Conservation (phyloP, 1,284 basidiomycete species). For the Phlebopus sp. region DNA sequence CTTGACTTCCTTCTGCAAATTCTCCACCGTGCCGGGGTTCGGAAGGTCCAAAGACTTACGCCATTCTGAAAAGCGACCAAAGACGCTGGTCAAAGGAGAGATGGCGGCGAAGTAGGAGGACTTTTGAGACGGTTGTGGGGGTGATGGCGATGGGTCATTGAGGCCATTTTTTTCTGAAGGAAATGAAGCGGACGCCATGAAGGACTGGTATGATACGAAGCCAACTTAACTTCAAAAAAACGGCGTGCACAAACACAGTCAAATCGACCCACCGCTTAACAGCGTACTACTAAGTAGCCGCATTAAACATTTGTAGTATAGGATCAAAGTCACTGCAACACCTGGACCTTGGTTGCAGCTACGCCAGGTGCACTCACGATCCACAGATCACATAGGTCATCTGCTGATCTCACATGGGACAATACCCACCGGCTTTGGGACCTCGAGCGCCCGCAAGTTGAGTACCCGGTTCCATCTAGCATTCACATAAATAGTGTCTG, state of each 20-base stretch:
- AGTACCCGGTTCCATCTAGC: too few species aligned
- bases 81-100: constrained; percentile 61
- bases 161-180: constrained; percentile 37
- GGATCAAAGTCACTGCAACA: too few species aligned
- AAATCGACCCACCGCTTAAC: constrained; percentile 8
- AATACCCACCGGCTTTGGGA: neutral
- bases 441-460: too few species aligned
- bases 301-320: too few species aligned
- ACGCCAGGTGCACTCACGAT: neutral
- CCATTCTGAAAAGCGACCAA: constrained; percentile 77
- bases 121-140: constrained; percentile 14
- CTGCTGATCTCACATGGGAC: neutral
- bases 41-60: constrained; percentile 76
- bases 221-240: constrained; percentile 36
- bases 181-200: constrained; percentile 43
- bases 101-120: constrained; percentile 34
- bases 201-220: constrained; percentile 11
- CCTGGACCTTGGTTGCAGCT: too few species aligned
- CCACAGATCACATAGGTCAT: neutral
- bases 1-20: constrained; percentile 88
- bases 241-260: constrained; percentile 31
- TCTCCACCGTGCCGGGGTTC: constrained; percentile 89
- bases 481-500: too few species aligned
- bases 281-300: too few species aligned
- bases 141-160: constrained; percentile 32